Percentiles rank a stretch among this genome's conserved stretches.
These are phyloP conservation scores for Raffaelea ambrosiae DNA, from an alignment of 2,329 filamentous ascomycete species.

Conservation along the genomic window DNA sequence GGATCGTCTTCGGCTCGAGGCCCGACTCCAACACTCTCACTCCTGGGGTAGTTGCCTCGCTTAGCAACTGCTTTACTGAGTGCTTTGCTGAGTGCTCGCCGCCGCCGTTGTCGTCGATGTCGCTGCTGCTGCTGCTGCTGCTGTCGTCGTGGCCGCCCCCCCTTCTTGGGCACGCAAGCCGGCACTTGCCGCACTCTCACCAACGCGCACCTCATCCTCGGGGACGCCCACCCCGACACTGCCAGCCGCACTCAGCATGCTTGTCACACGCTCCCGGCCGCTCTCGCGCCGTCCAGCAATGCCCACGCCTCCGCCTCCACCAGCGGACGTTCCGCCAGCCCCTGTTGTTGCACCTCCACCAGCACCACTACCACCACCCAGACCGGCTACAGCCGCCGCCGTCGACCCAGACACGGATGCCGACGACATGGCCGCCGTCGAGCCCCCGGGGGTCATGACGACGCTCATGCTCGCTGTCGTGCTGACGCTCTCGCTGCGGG, in stretches of 20 bases:
- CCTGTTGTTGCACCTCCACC: slow-evolving; percentile 14
- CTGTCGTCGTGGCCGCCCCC: not conserved
- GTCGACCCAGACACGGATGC: not conserved
- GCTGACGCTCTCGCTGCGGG: slow-evolving; percentile 42
- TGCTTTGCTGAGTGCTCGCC: no score
- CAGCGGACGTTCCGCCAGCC: slow-evolving; percentile 16
- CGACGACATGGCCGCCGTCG: slow-evolving; percentile 21
- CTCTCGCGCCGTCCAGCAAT: slow-evolving; percentile 38
- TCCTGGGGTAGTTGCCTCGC: no score
- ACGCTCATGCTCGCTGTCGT: slow-evolving; percentile 41
- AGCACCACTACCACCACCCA: slow-evolving; percentile 21
- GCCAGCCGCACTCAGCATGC: slow-evolving; percentile 33
- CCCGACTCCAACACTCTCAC: no score
- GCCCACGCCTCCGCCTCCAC: slow-evolving; percentile 24
- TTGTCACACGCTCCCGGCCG: slow-evolving; percentile 35
- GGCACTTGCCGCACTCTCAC: slow-evolving; percentile 51
- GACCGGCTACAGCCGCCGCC: slow-evolving; percentile 6
- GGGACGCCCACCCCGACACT: slow-evolving; percentile 45
- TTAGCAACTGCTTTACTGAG: no score
- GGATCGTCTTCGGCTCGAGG: no score
- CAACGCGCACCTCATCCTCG: slow-evolving; percentile 51
- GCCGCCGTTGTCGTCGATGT: not conserved
- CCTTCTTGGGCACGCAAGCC: slow-evolving; percentile 17
- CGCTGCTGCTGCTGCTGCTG: no score
- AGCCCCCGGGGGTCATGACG: slow-evolving; percentile 17